Evolutionary conservation across 169 alveolate genomes (phyloP), one percentile per base, ranked within the genome.

Genomic region (Eimeria necatrix): DNA sequence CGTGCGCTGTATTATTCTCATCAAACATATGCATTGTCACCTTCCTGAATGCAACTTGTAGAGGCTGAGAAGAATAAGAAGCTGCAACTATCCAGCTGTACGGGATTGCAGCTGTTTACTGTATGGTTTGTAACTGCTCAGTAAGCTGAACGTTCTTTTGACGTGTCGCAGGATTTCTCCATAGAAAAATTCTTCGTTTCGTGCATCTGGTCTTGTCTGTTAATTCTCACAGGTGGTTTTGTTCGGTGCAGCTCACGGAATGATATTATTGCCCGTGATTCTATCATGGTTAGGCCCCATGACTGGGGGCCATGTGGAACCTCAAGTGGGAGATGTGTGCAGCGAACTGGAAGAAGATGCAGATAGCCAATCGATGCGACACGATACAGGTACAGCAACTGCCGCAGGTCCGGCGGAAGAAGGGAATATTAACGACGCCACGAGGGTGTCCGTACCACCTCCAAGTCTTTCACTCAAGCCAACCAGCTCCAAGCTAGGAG

Each of bases 221-320:
- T 61, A 4, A 12, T 20, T 0, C 7, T 12, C 59, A 4, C 76
- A 87, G 95, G 96, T 94, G 70, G 95, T 94, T 10, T 24, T 51
- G 32, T 90, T 94, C 71, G 96, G 95, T 3, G 93, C 94, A 6
- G 85, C 89, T 4, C 96, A 94, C 80, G 96, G 96, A 4, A 80
- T 94, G 89, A 32, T 94, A 14, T 86, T 94, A 4, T 91, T 94
- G 7, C 96, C 96, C n/a, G 96, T 94, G 26, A 51, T 94, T 22
- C 94, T 94, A 18, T 88, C 95, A 22, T 76, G 88, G 88, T 4
- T 88, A 51, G 96, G 96, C n/a, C 93, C 96, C 73, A 64, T 86
- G 93, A 32, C 95, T 8, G 24, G 8, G 52, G 52, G 60, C 24
- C 80, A 73, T 41, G 64, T 14, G 64, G 41, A 22, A 20, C 59